Evolutionary conservation across 345 rosid genomes (phyloP).

Genomic region (Atalantia buxifolia): DNA sequence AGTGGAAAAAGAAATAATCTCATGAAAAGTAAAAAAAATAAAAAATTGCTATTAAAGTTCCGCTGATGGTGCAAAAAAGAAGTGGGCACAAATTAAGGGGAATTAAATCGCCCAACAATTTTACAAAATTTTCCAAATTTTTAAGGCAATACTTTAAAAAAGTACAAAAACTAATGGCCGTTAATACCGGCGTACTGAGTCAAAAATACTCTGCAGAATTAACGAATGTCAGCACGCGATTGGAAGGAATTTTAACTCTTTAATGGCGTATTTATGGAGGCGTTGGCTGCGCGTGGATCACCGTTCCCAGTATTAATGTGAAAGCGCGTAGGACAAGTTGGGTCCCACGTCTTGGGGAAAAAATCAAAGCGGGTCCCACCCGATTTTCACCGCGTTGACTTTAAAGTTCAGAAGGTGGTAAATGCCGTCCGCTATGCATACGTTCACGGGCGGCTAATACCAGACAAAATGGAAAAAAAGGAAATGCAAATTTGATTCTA

Average conservation of each 20-base stretch:
- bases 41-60: background rate
- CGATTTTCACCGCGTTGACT: slow-evolving; percentile 9
- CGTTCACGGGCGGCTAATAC: slow-evolving; percentile 23
- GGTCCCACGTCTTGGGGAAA: background rate
- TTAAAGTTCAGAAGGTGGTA: slow-evolving; percentile 8
- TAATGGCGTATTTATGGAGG: background rate
- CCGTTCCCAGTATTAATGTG: slow-evolving; percentile 18
- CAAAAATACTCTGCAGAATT: background rate
- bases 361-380: slow-evolving; percentile 2
- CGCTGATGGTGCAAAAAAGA: background rate
- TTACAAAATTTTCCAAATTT: too few relatives aligned
- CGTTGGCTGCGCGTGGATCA: slow-evolving; percentile 23
- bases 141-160: too few relatives aligned
- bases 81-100: background rate
- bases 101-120: too few relatives aligned
- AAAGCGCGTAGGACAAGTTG: slow-evolving; percentile 20
- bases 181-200: too few relatives aligned
- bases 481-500: too few relatives aligned
- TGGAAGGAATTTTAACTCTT: background rate
- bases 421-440: slow-evolving; percentile 10
- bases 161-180: too few relatives aligned
- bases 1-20: too few relatives aligned
- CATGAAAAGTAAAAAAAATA: background rate
- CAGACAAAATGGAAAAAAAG: background rate
- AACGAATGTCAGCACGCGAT: background rate